Evolutionary conservation across 176 grass and related monocot species (phyloP).

Genomic region (Triticum timopheevii): DNA sequence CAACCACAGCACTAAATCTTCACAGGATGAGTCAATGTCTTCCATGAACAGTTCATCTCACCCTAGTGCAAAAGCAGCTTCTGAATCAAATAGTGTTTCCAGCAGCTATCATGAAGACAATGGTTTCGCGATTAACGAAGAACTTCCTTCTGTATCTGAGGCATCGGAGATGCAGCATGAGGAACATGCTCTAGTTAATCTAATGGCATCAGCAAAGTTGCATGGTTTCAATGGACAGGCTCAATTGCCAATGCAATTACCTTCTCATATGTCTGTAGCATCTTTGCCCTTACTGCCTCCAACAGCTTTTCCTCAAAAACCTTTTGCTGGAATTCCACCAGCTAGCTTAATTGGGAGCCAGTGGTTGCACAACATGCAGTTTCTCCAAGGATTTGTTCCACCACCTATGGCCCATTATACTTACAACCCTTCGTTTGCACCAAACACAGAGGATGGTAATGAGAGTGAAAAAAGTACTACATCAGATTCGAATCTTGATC

Average conservation of each 20-base stretch:
- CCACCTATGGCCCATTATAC: slow-evolving; percentile 60
- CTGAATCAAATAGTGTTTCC: slow-evolving; percentile 73
- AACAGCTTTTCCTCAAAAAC: slow-evolving; percentile 49
- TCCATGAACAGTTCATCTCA: slow-evolving; percentile 52
- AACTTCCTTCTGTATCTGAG: slow-evolving; percentile 75
- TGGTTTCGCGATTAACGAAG: slow-evolving; percentile 55
- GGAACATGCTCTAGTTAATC: slow-evolving; percentile 70
- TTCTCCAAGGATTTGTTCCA: slow-evolving; percentile 51
- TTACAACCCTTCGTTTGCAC: slow-evolving; percentile 38
- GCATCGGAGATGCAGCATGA: slow-evolving; percentile 61
- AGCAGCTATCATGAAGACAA: slow-evolving; percentile 65
- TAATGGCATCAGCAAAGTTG: slow-evolving; percentile 71
- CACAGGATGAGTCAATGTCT: slow-evolving; percentile 59
- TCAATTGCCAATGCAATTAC: slow-evolving; percentile 63
- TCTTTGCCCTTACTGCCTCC: slow-evolving; percentile 51
- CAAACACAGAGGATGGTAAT: slow-evolving; percentile 44
- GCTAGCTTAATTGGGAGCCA: slow-evolving; percentile 49
- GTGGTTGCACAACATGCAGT: slow-evolving; percentile 68
- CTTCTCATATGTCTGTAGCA: slow-evolving; percentile 51
- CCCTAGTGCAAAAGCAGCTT: slow-evolving; percentile 47
- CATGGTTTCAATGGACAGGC: slow-evolving; percentile 70
- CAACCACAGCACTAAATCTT: slow-evolving; percentile 59
- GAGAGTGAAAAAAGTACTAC: slow-evolving; percentile 44
- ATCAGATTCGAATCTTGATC: slow-evolving; percentile 39
- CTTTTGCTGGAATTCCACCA: slow-evolving; percentile 58